Percentiles rank a stretch among this genome's conserved stretches.
Evolutionary conservation across 2,329 filamentous ascomycete genomes (phyloP).

Genomic region (Diaporthe citriasiana): DNA sequence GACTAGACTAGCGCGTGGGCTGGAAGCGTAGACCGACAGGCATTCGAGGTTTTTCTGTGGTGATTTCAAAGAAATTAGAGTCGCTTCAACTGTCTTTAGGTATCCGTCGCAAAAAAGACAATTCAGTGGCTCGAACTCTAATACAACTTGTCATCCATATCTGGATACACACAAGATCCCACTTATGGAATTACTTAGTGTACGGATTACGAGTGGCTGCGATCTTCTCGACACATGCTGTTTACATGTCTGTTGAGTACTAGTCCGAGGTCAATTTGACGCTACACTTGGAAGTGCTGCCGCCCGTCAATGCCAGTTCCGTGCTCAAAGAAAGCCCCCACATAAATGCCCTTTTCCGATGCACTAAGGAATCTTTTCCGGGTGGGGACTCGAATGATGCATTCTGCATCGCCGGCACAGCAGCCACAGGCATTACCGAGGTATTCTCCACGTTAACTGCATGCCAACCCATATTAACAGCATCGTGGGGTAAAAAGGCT

Average conservation of each 20-base stretch:
- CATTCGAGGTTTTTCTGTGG: not conserved
- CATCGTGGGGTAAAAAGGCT: constrained; percentile 15
- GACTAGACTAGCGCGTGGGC: constrained; percentile 37
- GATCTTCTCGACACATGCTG: not conserved
- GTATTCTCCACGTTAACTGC: constrained; percentile 26
- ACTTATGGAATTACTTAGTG: not conserved
- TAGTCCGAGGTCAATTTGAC: not conserved
- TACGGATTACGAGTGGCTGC: not conserved
- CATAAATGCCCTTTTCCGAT: constrained; percentile 8
- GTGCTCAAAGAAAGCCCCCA: not conserved
- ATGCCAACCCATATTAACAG: constrained; percentile 2
- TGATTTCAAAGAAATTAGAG: not conserved
- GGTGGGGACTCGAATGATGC: constrained; percentile 8
- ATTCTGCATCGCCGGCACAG: constrained; percentile 1
- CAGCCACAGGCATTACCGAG: constrained; percentile 1
- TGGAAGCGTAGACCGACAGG: constrained; percentile 18
- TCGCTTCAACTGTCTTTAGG: not conserved
- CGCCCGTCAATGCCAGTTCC: not conserved
- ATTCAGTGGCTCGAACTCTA: not conserved
- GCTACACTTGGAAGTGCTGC: not conserved
- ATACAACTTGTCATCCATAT: not conserved
- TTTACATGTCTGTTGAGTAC: not conserved
- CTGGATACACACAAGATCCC: not conserved
- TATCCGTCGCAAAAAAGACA: not conserved
- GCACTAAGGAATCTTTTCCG: constrained; percentile 11